phyloP scores from a whole-genome alignment of 352 stramenopile species.

The Pilasporangium apinafurcum region DNA sequence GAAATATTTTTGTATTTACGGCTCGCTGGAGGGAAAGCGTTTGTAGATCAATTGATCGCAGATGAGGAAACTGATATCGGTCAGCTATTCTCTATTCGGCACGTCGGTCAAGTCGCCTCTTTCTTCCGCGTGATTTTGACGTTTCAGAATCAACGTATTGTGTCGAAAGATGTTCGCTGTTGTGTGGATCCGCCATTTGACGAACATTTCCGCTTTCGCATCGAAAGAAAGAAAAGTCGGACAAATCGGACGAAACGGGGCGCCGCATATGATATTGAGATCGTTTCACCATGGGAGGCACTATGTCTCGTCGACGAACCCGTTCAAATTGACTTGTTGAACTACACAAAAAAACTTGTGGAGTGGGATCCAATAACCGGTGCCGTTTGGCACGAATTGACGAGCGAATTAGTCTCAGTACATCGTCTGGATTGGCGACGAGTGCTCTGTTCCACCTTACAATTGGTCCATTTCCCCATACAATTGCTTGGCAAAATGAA shows the following conservation, averaged over 20 bases:
- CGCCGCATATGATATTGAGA: slow-evolving; percentile 40
- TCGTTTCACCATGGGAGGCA: slow-evolving; percentile 56
- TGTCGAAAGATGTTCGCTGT: slow-evolving; percentile 34
- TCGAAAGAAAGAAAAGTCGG: slow-evolving; percentile 27
- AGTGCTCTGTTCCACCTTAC: slow-evolving; percentile 58
- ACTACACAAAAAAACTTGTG: slow-evolving; percentile 46
- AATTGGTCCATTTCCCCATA: slow-evolving; percentile 66
- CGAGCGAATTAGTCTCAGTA: slow-evolving; percentile 52
- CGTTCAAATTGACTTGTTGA: slow-evolving; percentile 52
- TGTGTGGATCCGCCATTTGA: slow-evolving; percentile 64
- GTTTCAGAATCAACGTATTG: slow-evolving; percentile 54
- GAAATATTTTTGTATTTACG: slow-evolving; percentile 43
- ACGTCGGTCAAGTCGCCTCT: slow-evolving; percentile 30
- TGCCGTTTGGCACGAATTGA: slow-evolving; percentile 34
- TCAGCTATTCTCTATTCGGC: slow-evolving; percentile 5
- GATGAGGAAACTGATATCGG: slow-evolving; percentile 14
- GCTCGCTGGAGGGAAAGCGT: slow-evolving; percentile 51
- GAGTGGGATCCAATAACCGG: slow-evolving; percentile 9
- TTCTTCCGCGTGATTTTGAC: slow-evolving; percentile 50
- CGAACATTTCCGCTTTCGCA: slow-evolving; percentile 52
- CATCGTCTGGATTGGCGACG: slow-evolving; percentile 75
- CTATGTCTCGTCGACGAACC: slow-evolving; percentile 61
- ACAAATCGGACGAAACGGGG: slow-evolving; percentile 12
- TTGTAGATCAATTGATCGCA: slow-evolving; percentile 60
- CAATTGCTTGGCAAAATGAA: slow-evolving; percentile 65